These are phyloP conservation scores for Astrothelium macrocarpum DNA, from an alignment of 495 filamentous ascomycete genomes.

Conservation along the genomic window DNA sequence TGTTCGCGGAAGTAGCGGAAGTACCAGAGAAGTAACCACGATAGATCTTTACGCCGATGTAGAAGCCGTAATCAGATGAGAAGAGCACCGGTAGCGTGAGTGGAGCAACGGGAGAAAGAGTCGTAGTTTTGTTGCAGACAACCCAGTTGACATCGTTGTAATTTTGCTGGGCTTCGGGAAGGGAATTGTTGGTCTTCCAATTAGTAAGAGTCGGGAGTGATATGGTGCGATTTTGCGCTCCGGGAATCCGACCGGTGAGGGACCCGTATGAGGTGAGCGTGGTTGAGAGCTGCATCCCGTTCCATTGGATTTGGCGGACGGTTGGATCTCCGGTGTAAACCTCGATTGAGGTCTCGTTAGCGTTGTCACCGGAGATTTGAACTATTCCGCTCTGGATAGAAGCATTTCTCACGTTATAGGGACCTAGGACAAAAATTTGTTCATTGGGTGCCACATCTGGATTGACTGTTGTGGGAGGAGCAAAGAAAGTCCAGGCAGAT, in stretches of 20 bases:
- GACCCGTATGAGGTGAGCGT: slow-evolving; percentile 23
- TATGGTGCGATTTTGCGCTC: slow-evolving; percentile 8
- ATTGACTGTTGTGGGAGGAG: slow-evolving; percentile 42
- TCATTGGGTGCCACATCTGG: slow-evolving; percentile 32
- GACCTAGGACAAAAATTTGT: slow-evolving; percentile 17
- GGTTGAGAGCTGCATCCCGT: slow-evolving; percentile 18
- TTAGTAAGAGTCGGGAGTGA: slow-evolving; percentile 6
- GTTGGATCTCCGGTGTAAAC: slow-evolving; percentile 19
- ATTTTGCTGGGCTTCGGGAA: slow-evolving; percentile 20
- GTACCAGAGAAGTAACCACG: slow-evolving; percentile 27
- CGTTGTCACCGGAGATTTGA: slow-evolving; percentile 21
- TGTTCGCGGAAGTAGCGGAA: slow-evolving; percentile 15
- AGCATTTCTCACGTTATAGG: slow-evolving; percentile 15
- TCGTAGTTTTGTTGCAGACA: slow-evolving; percentile 20
- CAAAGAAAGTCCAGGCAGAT: slow-evolving; percentile 48
- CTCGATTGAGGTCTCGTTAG: slow-evolving; percentile 22
- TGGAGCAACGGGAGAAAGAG: slow-evolving; percentile 23
- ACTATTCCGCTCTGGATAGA: slow-evolving; percentile 1
- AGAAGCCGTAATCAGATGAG: slow-evolving; percentile 29
- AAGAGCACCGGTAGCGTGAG: slow-evolving; percentile 28
- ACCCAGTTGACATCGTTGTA: slow-evolving; percentile 24
- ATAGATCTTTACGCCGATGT: slow-evolving; percentile 27
- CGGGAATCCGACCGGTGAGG: slow-evolving; percentile 16
- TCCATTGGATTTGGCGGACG: slow-evolving; percentile 23
- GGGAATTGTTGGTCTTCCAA: slow-evolving; percentile 25